Base-by-base conservation (phyloP, 2,329 filamentous ascomycete genomes). In the Dryadomyces sulphureus region DNA sequence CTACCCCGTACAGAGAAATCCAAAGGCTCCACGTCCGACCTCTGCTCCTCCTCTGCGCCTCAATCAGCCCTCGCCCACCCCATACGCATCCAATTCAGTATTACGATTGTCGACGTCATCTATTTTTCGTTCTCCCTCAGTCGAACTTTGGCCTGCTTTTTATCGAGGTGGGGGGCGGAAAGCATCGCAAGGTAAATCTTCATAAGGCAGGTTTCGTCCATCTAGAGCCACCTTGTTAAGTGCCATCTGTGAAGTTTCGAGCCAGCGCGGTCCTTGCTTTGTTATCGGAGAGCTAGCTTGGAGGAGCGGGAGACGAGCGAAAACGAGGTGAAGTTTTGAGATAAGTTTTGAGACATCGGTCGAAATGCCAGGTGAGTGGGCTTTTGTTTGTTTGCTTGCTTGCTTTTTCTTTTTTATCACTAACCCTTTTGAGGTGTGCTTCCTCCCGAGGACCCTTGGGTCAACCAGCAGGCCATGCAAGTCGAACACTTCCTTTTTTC, bases 401-500 rank as follows among this genome's bases (percentile, higher is more conserved):
- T n/a, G 12, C 16, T 12, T 41, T 30, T 41, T 17, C 7, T 7
- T n/a, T n/a, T n/a, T n/a, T n/a, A n/a, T n/a, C n/a, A n/a, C n/a
- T n/a, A n/a, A n/a, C n/a, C n/a, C n/a, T n/a, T n/a, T n/a, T 22
- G 7, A 48, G 44, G 48, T 19, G 11, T 30, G 20, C 25, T 40
- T 5, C 21, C 45, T 16, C 39, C 43, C 40, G 51, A 52, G 11
- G 53, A 55, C 45, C 48, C 52, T n/a, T 55, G 49, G 46, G 45
- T 55, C 48, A 45, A 35, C 38, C 46, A 62, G 41, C 60, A 63
- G 50, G 46, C 50, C 36, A 49, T 52, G 59, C 61, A 51, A 55
- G 58, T 54, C 17, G 8, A 19, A 6, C n/a, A 42, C 14, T 25
- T 12, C 14, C 7, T 43, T 25, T 6, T 47, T 22, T 16, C 38